These are phyloP conservation scores for Naganishia kalamii DNA, from an alignment of 768 basidiomycete genomes.

Conservation along the genomic window DNA sequence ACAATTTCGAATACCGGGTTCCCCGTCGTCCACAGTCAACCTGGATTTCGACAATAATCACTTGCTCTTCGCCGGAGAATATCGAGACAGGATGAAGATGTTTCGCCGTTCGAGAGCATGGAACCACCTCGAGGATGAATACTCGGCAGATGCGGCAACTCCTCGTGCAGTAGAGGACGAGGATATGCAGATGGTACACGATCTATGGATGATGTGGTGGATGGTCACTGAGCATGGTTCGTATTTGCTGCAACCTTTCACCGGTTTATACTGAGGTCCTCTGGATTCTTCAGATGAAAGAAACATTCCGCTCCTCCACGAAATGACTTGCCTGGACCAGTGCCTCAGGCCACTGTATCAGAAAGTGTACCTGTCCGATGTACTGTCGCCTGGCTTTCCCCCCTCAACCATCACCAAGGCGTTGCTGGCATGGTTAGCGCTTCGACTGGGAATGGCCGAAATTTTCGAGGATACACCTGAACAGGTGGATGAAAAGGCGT, in stretches of 20 bases:
- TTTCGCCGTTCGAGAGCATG: conserved; percentile 27
- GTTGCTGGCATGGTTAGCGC: conserved; percentile 41
- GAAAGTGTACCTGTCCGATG: conserved; percentile 40
- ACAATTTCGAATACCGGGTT: neutral
- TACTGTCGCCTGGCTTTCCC: conserved; percentile 46
- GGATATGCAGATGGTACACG: conserved; percentile 26
- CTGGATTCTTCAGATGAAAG: conserved; percentile 28
- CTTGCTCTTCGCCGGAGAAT: conserved; percentile 37
- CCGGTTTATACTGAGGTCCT: neutral
- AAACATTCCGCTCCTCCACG: conserved; percentile 34
- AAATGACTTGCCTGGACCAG: conserved; percentile 33
- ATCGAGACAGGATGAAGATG: conserved; percentile 33
- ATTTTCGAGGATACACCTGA: conserved; percentile 31
- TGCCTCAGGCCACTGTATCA: conserved; percentile 41
- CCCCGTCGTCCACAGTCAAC: neutral
- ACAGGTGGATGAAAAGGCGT: conserved; percentile 48
- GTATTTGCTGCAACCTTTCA: neutral
- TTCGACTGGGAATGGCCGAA: conserved; percentile 28
- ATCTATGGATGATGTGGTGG: conserved; percentile 44
- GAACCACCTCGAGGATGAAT: neutral
- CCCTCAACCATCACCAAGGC: conserved; percentile 39
- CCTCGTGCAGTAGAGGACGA: conserved; percentile 7
- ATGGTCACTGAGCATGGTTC: conserved; percentile 44
- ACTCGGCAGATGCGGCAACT: neutral
- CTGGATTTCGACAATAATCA: conserved; percentile 36